Evolutionary conservation across 1,139 yeast genomes (phyloP).

Genomic region (Geotrichum klebahnii): DNA sequence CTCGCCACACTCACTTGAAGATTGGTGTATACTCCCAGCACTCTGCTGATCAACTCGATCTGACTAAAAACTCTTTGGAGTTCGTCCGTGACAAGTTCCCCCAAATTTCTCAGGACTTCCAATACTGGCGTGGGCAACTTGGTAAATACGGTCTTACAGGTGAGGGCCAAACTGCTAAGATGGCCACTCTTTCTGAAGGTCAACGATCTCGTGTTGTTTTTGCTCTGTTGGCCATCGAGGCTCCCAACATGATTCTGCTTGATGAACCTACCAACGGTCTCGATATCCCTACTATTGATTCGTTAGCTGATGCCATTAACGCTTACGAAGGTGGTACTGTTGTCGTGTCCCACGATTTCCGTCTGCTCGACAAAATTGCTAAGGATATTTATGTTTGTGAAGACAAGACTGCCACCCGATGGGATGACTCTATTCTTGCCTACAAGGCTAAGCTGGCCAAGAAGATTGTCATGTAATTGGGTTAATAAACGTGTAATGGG

Average conservation of each 20-base stretch:
- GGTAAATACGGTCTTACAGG: constrained; percentile 99
- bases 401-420: constrained; percentile 88
- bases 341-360: constrained; percentile 98
- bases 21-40: constrained; percentile 99
- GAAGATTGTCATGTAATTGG: constrained; percentile 49
- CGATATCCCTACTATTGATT: constrained; percentile 96
- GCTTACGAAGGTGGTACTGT: constrained; percentile 97
- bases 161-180: constrained; percentile 96
- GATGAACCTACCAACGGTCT: constrained; percentile 99
- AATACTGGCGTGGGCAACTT: constrained; percentile 97
- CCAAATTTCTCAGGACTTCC: constrained; percentile 89
- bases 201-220: constrained; percentile 98
- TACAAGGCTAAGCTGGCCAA: constrained; percentile 92
- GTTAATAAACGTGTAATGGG: constrained; percentile 10
- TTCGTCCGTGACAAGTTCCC: constrained; percentile 94
- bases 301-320: constrained; percentile 92
- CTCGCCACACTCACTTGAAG: constrained; percentile 95
- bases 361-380: constrained; percentile 94
- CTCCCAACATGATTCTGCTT: constrained; percentile 88
- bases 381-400: constrained; percentile 95
- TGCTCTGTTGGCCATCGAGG: constrained; percentile 89
- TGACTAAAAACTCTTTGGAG: constrained; percentile 90
- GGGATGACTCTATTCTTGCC: constrained; percentile 88
- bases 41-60: constrained; percentile 95
- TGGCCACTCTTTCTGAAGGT: constrained; percentile 98